Conservation (phyloP, 2,329 filamentous ascomycete genomes). For the Dothidotthia symphoricarpi region DNA sequence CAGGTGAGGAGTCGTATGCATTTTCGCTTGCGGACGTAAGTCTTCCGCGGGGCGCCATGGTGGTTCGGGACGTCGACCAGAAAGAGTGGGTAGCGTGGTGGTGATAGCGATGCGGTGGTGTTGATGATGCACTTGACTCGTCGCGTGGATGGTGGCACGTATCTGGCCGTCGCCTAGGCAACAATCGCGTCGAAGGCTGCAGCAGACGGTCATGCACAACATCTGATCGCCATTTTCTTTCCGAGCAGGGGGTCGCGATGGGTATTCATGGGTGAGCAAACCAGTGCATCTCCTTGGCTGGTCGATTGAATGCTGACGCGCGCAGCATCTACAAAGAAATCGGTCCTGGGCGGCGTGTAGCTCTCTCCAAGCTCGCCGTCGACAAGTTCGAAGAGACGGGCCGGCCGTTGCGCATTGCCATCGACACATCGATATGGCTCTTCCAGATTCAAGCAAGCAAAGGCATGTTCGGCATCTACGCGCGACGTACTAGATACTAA, state of each 20-base stretch:
- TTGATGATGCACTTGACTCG: conserved; percentile 7
- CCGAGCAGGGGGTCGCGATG: conserved; percentile 33
- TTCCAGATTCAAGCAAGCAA: conserved; percentile 86
- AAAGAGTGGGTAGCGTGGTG: conserved; percentile 11
- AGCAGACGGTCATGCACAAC: not conserved
- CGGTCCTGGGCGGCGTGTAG: conserved; percentile 73
- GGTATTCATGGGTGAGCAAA: conserved; percentile 42
- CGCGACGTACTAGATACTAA: conserved; percentile 11
- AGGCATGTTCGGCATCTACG: conserved; percentile 45
- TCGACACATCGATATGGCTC: conserved; percentile 96
- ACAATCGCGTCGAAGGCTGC: conserved; percentile 30
- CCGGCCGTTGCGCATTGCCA: conserved; percentile 78
- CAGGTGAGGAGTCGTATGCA: conserved; percentile 39
- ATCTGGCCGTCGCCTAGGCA: conserved; percentile 25
- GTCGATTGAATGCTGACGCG: conserved; percentile 15
- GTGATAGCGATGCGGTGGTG: conserved; percentile 10
- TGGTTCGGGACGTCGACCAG: conserved; percentile 3
- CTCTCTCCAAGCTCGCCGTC: conserved; percentile 78
- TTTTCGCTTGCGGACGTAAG: conserved; percentile 18
- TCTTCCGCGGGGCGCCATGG: conserved; percentile 29
- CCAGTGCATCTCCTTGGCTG: too few species aligned
- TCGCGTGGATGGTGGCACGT: not conserved
- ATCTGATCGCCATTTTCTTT: conserved; percentile 12
- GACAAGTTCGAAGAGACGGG: conserved; percentile 69
- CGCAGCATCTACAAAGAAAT: conserved; percentile 85